Evolutionary conservation across 495 filamentous ascomycete genomes (phyloP), one percentile per base, ranked within the genome.

Genomic region (Penicillium egyptiacum): DNA sequence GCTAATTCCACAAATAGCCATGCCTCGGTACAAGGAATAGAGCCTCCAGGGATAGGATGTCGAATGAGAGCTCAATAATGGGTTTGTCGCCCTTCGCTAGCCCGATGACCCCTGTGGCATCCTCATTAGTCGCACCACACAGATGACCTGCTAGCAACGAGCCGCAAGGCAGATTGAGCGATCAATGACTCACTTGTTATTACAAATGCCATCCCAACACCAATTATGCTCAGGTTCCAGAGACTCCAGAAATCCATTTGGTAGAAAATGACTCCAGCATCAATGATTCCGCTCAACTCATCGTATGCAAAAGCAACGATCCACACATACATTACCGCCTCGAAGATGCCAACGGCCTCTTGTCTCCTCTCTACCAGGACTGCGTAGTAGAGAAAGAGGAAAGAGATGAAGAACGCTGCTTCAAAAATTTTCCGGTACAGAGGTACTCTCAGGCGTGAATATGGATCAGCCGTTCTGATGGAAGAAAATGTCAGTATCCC

Each of bases 361-460:
- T 76, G 67, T 39, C 80, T 80, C 50, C 82, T 66, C 58, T 85
- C 77, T 70, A 94, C 81, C 41, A 96, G 78, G 11, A 96, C 91
- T 20, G 83, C 82, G 63, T 95, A 96, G 67, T 96, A 97, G 9
- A 97, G 77, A 44, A 81, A 73, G 19, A 97, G 73, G 55, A 96
- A 90, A n/a, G 80, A 81, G 41, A 83, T 79, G 64, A 98, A 96
- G 74, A 96, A 98, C 5, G 86, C 63, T 19, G 91, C 88, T 70
- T 98, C 91, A 61, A 93, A 96, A 8, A 83, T 81, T 68, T 96
- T 96, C 39, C 92, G 85, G 64, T 98, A 97, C 55, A 87, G 86
- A n/a, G 93, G 93, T 0, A 96, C 92, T 49, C 92, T 79, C 19
- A 98, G 79, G 23, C 93, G 83, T 50, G 87, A 91, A 65, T 88